Evolutionary conservation across 2,329 filamentous ascomycete species (phyloP), one percentile per base, ranked within the genome.

Genomic region (Macrophomina phaseolina): DNA sequence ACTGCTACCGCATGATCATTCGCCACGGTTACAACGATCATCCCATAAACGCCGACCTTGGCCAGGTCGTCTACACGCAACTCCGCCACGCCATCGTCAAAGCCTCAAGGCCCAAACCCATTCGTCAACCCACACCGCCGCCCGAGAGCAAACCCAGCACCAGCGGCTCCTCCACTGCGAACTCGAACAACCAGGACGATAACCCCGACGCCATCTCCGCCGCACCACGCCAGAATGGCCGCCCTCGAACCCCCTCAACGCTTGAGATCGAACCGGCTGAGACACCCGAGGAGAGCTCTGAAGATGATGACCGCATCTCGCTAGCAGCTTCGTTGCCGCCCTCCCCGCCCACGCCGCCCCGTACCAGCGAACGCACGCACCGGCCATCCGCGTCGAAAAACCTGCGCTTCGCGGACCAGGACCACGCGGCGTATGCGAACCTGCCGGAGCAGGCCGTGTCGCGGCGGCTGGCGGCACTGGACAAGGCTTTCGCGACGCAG

Each of bases 1-100:
- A 88, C 38, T 89, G 88, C 70, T 93, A 92, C 74, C 86, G 89
- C 3, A 81, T 93, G 8, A 86, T 90, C 2, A 82, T 91, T 2
- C 86, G 90, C 12, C 89, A 92, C 72, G 91, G 91, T 1, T 93
- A 90, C 75, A 90, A 86, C 76, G 91, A 93, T 71, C 85, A 90
- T 68, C 85, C 92, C 34, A 83, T 93, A 53, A 89, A 86, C 0
- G 86, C 86, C 0, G 86, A 91, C 67, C 81, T 93, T 6, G 89
- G 83, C 0, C 78, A 81, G 1, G 74, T 90, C 1, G 83, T 92
- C 36, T 85, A 85, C 63, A 83, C 89, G 65, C 84, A 91, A 67
- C 79, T 91, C 28, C 81, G 83, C 38, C 73, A 80, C 7, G 74
- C 75, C 38, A 74, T 77, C 46, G 71, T 77, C 11, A 65, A 65